Evolutionary conservation across 2,329 filamentous ascomycete genomes (phyloP), one percentile per base, ranked within the genome.

Genomic region (Eutypella sp.): DNA sequence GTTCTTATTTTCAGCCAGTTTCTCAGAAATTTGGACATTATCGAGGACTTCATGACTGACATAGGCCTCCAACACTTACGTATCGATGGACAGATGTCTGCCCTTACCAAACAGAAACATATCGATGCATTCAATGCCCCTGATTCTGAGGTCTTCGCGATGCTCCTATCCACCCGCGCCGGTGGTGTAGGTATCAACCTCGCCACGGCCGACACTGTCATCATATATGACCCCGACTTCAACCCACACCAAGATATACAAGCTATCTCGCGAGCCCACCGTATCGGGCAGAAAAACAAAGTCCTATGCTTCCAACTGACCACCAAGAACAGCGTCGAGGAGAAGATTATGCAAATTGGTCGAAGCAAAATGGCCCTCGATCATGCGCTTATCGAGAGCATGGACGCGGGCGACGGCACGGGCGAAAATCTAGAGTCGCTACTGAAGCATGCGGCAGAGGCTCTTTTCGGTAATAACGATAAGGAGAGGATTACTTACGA

Each of bases 191-290:
- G 93, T 15, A 99, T 99, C 72, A 99, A 99, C 61, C 76, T 99
- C 45, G 93, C 93, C 0, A 96, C 91, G 7, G 93, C 93, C 3
- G 93, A 99, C 61, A 99, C 93, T 0, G 95, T 99, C 50, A 96
- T 99, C 53, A 96, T 99, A 54, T 82, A 97, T 54, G 91, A 99
- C 57, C 89, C 89, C 0, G 93, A 99, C 61, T 97, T 95, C 73
- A 99, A 99, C 51, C 93, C 93, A 1, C 93, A 99, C 61, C 93
- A 99, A 66, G 95, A 99, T 59, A 87, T 99, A 34, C 93, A 99
- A 65, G 93, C 93, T 0, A 76, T 99, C 24, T 95, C 92, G 24
- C 84, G 95, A 53, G 93, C 92, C 16, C 93, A 99, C 66, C 85
- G 93, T 22, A 97, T 99, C 52, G 95, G 95, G 0, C 95, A 99